phyloP scores from a whole-genome alignment of 2,329 filamentous ascomycete species.

The Fusarium sp. region DNA sequence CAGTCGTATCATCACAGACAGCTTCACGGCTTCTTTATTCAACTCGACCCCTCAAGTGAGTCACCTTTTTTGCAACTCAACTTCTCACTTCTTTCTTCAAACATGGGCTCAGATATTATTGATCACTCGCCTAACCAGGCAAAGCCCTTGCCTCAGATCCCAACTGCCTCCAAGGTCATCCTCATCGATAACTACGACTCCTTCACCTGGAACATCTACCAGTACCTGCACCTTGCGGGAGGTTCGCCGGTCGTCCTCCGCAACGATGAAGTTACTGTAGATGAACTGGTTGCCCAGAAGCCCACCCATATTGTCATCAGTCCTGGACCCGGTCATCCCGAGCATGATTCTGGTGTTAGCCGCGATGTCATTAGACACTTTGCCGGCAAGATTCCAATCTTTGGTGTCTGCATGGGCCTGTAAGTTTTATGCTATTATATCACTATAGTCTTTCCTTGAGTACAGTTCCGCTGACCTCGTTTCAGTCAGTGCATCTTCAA shows the following conservation, averaged over 20 bases:
- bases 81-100: conserved; percentile 40
- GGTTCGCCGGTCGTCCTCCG: conserved; percentile 90
- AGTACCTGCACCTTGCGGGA: conserved; percentile 96
- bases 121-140: conserved; percentile 93
- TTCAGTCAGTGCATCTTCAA: conserved; percentile 92
- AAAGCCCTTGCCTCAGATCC: conserved; percentile 76
- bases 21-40: conserved; percentile 40
- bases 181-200: conserved; percentile 99
- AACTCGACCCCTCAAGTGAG: conserved; percentile 33
- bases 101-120: conserved; percentile 66
- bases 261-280: conserved; percentile 90
- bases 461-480: conserved; percentile 5
- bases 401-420: conserved; percentile 99
- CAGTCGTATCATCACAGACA: conserved; percentile 6
- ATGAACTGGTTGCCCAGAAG: conserved; percentile 84
- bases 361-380: conserved; percentile 93
- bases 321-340: conserved; percentile 93
- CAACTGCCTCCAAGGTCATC: conserved; percentile 89
- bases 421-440: conserved; percentile 60
- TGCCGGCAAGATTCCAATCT: conserved; percentile 91
- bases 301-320: conserved; percentile 96
- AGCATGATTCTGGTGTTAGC: conserved; percentile 92
- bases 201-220: conserved; percentile 99
- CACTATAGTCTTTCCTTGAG: not conserved
- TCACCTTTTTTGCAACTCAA: conserved; percentile 41